Base-by-base conservation (phyloP, 352 stramenopile species). In the Phytopythium helicoides region DNA sequence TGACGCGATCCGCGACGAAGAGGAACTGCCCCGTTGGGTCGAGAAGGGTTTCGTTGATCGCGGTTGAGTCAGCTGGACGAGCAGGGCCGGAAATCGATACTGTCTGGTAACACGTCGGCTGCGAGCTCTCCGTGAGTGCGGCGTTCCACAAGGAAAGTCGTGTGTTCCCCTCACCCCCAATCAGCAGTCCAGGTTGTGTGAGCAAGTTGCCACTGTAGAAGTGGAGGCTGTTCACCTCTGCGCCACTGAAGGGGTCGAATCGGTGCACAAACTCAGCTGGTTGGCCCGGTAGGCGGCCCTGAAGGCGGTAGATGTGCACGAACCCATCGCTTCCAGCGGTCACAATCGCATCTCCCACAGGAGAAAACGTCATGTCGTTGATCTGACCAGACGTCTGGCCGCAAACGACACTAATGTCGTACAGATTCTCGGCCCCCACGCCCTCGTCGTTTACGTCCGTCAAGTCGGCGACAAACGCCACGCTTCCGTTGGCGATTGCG, bases 291-390 rank as follows among this genome's bases (percentile, higher is more conserved):
- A 60, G 55, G 18, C 66, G 69, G 21, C 62, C 68, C 8, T 72
- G 69, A 21, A 91, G 63, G 45, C 73, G 73, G 64, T 92, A 94
- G 9, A 94, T 74, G 66, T 91, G 81, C 31, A 94, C 84, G 47
- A 89, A 78, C 1, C 83, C 83, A 63, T 94, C 83, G 23, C 64
- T 83, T 3, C 81, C 77, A 54, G 76, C 83, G 14, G 81, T 90
- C 33, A 94, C 48, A 25, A 94, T 57, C 25, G 71, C 68, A 18
- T 82, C 68, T 7, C 58, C 83, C 33, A 68, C 72, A 9, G 70
- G 68, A 8, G 81, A 85, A 53, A 94, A 92, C n/a, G 76, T 67
- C 9, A 89, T 72, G 50, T 92, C 83, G 52, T 92, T 87, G 47
- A 94, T 88, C 56, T 86, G 67, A 21, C 73, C 73, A 40, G 74